A percentile compares a stretch with the other conserved stretches of the same genome.
Conservation (phyloP, 2,329 filamentous ascomycete genomes). For the Penicillium janthinellum region DNA sequence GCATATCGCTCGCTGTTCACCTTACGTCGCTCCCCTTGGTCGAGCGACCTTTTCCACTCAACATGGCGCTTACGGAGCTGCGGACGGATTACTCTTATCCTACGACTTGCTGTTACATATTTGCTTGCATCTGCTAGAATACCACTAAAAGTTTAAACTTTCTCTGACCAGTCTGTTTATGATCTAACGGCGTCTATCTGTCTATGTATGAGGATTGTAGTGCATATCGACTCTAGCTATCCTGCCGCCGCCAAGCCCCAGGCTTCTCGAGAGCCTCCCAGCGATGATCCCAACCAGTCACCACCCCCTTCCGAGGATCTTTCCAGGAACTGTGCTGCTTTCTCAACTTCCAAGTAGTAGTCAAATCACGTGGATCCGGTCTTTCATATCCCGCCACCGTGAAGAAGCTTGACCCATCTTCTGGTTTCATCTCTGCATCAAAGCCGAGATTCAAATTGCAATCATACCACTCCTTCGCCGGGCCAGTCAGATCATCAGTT, state of each 20-base stretch:
- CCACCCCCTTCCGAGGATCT: slow-evolving; percentile 24
- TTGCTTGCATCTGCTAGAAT: slow-evolving; percentile 14
- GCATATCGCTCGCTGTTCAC: background rate
- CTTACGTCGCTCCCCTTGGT: background rate
- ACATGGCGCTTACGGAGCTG: slow-evolving; percentile 36
- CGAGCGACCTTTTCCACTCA: slow-evolving; percentile 20
- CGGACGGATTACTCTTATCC: slow-evolving; percentile 13
- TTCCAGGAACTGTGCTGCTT: slow-evolving; percentile 36
- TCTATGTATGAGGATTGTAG: background rate
- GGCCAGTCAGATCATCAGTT: slow-evolving; percentile 44
- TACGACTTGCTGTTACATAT: slow-evolving; percentile 9
- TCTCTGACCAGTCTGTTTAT: background rate
- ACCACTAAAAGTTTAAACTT: slow-evolving; percentile 6
- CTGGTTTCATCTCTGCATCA: slow-evolving; percentile 13
- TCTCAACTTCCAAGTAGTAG: slow-evolving; percentile 37
- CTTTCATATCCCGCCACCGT: slow-evolving; percentile 49
- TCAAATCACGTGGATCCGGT: slow-evolving; percentile 37
- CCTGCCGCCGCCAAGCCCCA: slow-evolving; percentile 34
- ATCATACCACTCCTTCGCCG: slow-evolving; percentile 36
- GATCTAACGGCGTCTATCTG: background rate
- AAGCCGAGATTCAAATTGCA: slow-evolving; percentile 32
- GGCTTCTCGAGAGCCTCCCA: slow-evolving; percentile 37
- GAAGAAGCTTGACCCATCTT: slow-evolving; percentile 18
- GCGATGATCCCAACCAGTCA: slow-evolving; percentile 42
- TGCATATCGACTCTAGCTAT: slow-evolving; percentile 5